These are phyloP conservation scores for Erodium moschatum DNA, from an alignment of 441 rosid species.

Conservation along the genomic window DNA sequence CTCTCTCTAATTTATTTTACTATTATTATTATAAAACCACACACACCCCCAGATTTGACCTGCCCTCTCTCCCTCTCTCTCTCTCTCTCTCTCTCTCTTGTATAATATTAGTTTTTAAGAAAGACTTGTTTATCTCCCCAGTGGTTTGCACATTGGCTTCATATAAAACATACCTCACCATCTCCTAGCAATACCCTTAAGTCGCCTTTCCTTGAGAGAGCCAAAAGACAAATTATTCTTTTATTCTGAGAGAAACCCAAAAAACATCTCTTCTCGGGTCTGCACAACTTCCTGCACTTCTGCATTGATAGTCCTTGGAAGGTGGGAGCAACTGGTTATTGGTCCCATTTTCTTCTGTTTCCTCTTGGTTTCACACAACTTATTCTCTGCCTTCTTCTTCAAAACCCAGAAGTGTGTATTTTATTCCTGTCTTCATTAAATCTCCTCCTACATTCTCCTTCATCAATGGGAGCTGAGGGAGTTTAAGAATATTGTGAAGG, in stretches of 20 bases:
- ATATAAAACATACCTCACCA: slow-evolving; percentile 12
- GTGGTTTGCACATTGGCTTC: slow-evolving; percentile 13
- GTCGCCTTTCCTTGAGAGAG: slow-evolving; percentile 28
- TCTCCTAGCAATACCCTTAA: slow-evolving; percentile 6
- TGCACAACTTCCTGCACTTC: slow-evolving; percentile 24
- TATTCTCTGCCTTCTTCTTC: slow-evolving; percentile 20
- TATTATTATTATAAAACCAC: no score
- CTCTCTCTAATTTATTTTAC: no score
- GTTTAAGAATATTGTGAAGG: neutral
- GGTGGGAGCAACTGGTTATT: slow-evolving; percentile 20
- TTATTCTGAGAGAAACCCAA: no score
- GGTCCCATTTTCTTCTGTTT: slow-evolving; percentile 14
- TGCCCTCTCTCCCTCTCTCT: slow-evolving; percentile 14
- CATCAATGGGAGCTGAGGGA: neutral
- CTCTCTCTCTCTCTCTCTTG: slow-evolving; percentile 6
- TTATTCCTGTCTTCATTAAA: slow-evolving; percentile 22
- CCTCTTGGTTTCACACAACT: slow-evolving; percentile 18
- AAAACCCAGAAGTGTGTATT: slow-evolving; percentile 22
- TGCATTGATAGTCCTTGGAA: slow-evolving; percentile 20
- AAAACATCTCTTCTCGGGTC: slow-evolving; percentile 35
- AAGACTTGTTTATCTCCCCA: neutral
- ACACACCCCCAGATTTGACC: slow-evolving; percentile 14
- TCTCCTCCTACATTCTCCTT: slow-evolving; percentile 26
- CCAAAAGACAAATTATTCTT: slow-evolving; percentile 28
- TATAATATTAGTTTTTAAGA: slow-evolving; percentile 8